phyloP scores from a whole-genome alignment of 768 basidiomycete genomes.

The Mycena crocata region DNA sequence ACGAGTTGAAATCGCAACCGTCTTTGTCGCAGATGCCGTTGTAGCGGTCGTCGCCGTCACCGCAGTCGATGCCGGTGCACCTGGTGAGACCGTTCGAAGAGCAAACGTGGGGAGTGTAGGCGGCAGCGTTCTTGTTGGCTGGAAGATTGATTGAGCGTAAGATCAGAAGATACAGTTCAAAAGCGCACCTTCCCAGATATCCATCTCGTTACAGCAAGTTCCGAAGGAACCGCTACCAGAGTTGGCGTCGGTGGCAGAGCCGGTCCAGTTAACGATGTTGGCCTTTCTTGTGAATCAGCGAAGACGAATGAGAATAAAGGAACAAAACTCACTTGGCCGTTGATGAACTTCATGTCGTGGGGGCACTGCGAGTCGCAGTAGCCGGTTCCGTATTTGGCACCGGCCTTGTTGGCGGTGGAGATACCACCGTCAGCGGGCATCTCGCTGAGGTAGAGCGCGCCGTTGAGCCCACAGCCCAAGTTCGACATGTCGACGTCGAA shows the following conservation, averaged over 20 bases:
- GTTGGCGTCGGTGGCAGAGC: slow-evolving; percentile 53
- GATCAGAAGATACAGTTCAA: neutral
- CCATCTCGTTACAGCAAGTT: slow-evolving; percentile 69
- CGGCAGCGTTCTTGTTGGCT: slow-evolving; percentile 63
- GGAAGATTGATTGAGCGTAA: neutral
- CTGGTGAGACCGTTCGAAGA: slow-evolving; percentile 45
- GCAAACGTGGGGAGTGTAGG: slow-evolving; percentile 66
- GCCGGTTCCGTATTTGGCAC: slow-evolving; percentile 56
- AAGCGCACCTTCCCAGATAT: slow-evolving; percentile 60
- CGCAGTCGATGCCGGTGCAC: slow-evolving; percentile 57
- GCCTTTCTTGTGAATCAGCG: slow-evolving; percentile 45
- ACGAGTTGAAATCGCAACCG: slow-evolving; percentile 75
- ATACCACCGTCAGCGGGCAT: slow-evolving; percentile 69
- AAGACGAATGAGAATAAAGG: neutral
- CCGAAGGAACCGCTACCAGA: slow-evolving; percentile 59
- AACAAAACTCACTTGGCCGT: slow-evolving; percentile 55
- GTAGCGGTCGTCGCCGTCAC: slow-evolving; percentile 49
- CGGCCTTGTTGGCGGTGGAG: slow-evolving; percentile 66
- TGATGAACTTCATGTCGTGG: slow-evolving; percentile 69
- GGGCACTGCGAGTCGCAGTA: slow-evolving; percentile 64
- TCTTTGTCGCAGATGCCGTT: slow-evolving; percentile 63
- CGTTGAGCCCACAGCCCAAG: slow-evolving; percentile 70
- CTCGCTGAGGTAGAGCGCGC: slow-evolving; percentile 67
- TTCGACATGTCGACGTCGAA: slow-evolving; percentile 72
- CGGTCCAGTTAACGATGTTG: slow-evolving; percentile 58